Evolutionary conservation across 1,284 basidiomycete genomes (phyloP).

Genomic region (Rhodotorula sp.): DNA sequence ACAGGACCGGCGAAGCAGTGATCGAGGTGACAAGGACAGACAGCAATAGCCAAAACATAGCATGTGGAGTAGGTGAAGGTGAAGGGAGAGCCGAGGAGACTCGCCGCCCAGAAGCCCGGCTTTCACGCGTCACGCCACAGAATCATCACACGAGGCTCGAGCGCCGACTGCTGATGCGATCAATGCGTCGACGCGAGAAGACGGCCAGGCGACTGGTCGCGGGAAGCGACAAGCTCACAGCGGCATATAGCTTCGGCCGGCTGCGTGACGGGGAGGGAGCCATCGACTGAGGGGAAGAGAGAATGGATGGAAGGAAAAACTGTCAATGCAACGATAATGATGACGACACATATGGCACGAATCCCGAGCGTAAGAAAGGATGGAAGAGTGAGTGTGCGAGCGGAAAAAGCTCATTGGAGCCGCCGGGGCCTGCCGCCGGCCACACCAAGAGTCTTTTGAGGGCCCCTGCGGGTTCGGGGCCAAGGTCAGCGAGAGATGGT

Average conservation of each 20-base stretch:
- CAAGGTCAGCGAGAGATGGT: not conserved
- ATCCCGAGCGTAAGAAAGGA: not conserved
- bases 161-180: too few species aligned
- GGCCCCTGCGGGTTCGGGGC: conserved; percentile 9
- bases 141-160: too few species aligned
- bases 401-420: not conserved
- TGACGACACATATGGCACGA: too few species aligned
- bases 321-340: not conserved
- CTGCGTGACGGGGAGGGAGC: too few species aligned
- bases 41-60: not conserved
- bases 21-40: not conserved
- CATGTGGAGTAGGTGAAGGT: too few species aligned
- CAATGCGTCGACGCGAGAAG: too few species aligned
- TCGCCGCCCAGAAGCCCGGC: too few species aligned
- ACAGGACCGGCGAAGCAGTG: not conserved
- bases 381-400: not conserved
- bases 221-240: too few species aligned
- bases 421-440: conserved; percentile 1
- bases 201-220: too few species aligned
- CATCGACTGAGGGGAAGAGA: not conserved
- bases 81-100: too few species aligned
- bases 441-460: conserved; percentile 22
- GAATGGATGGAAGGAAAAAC: not conserved
- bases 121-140: too few species aligned
- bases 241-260: too few species aligned